Evolutionary conservation across 2,329 filamentous ascomycete genomes (phyloP), one percentile per base, ranked within the genome.

Genomic region (Fusarium annulatum): DNA sequence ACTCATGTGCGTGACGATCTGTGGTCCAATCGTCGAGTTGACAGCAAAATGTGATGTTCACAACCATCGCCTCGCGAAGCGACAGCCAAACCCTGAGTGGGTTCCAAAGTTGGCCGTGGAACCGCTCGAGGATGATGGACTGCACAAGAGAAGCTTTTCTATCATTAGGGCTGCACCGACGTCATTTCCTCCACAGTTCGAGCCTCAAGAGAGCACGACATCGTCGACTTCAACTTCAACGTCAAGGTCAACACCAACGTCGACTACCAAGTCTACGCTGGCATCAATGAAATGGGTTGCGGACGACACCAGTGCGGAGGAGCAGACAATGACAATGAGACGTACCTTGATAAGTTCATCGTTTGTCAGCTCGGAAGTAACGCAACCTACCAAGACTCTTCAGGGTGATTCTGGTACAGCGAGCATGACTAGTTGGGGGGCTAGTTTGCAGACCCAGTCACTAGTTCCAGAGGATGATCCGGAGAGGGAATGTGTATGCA

Each of bases 1-100:
- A 38, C 64, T 84, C 28, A 76, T 78, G 59, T 85, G 83, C 65
- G 82, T 82, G 41, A 81, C 80, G 43, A 84, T 85, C 58, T 85
- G 83, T 76, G 83, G 83, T 9, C 83, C 83, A 58, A 81, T 85
- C 55, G 82, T 85, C 63, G 83, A 85, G 75, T 74, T 85, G n/a
- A 81, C 82, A 38, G 76, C 76, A 15, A 79, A 80, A 49, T 85
- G 83, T 78, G 78, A 79, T 69, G 62, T 77, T 14, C 74, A 78
- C 57, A 64, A 74, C 45, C 67, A 73, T 48, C 72, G 73, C 30
- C 61, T 81, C n/a, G 77, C 75, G 73, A 79, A 80, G 71, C 70
- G 79, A 28, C 70, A 76, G 26, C 58, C 58, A 43, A 63, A 70
- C 21, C 49, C 53, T 33, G 38, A 69, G 39, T 77, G 71, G 77